phyloP scores from a whole-genome alignment of 768 basidiomycete species.

The Dioszegia crocea region DNA sequence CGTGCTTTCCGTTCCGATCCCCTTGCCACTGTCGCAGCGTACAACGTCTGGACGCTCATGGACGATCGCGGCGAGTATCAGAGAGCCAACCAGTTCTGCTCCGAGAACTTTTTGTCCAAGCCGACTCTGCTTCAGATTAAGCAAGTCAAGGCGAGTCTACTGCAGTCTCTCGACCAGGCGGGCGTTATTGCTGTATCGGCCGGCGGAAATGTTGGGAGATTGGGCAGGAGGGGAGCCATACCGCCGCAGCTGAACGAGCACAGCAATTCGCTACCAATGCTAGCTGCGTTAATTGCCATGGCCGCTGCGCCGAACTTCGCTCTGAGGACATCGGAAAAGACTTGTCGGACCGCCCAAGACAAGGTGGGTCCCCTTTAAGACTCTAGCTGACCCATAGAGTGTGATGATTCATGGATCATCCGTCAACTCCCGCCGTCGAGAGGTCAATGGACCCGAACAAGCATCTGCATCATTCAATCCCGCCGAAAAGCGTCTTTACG shows the following conservation, averaged over 20 bases:
- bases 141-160: conserved; percentile 71
- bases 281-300: conserved; percentile 77
- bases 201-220: conserved; percentile 54
- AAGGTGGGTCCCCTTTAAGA: conserved; percentile 58
- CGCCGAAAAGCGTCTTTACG: conserved; percentile 69
- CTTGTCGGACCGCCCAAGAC: conserved; percentile 68
- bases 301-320: conserved; percentile 89
- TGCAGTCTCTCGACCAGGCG: conserved; percentile 69
- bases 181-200: conserved; percentile 79
- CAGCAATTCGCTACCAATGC: conserved; percentile 57
- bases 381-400: conserved; percentile 52
- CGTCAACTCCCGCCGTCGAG: conserved; percentile 70
- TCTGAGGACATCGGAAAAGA: conserved; percentile 63
- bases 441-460: conserved; percentile 47
- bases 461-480: conserved; percentile 37
- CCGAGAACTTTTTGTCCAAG: conserved; percentile 80
- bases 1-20: conserved; percentile 72
- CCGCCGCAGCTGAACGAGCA: conserved; percentile 48
- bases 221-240: conserved; percentile 17
- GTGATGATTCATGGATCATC: conserved; percentile 80
- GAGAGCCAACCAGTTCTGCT: conserved; percentile 68
- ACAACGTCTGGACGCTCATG: conserved; percentile 72
- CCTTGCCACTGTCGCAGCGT: conserved; percentile 72
- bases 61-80: conserved; percentile 64
- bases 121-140: conserved; percentile 76